Evolutionary conservation across 2,329 filamentous ascomycete species (phyloP).

Genomic region (Calonectria pteridis): DNA sequence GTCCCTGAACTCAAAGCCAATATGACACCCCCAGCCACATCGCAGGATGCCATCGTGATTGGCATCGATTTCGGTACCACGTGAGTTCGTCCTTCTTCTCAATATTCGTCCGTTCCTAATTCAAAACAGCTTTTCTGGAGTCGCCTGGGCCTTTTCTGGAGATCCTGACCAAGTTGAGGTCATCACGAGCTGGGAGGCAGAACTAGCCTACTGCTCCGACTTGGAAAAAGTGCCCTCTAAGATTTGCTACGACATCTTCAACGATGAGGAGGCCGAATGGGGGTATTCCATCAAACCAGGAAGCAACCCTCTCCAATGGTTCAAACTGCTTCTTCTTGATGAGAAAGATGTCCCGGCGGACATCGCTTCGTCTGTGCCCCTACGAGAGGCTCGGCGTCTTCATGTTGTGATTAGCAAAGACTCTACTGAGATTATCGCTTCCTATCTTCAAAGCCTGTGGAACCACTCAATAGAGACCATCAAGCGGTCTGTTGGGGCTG

Average conservation of each 20-base stretch:
- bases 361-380: constrained; percentile 37
- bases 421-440: constrained; percentile 45
- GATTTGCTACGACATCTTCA: constrained; percentile 32
- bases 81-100: constrained; percentile 37
- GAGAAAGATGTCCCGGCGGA: constrained; percentile 43
- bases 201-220: constrained; percentile 40
- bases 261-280: constrained; percentile 35
- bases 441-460: constrained; percentile 51
- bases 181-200: constrained; percentile 48
- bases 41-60: constrained; percentile 47
- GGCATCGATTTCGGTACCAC: constrained; percentile 63
- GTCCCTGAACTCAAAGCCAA: too few species aligned
- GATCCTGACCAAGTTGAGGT: constrained; percentile 45
- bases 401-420: constrained; percentile 30
- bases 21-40: background rate
- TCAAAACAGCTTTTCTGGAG: constrained; percentile 51
- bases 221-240: constrained; percentile 48
- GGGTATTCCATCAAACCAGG: constrained; percentile 46
- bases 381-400: constrained; percentile 24
- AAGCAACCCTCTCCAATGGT: constrained; percentile 51
- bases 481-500: constrained; percentile 34
- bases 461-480: constrained; percentile 44
- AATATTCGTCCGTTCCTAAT: background rate
- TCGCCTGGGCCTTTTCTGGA: constrained; percentile 53
- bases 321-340: constrained; percentile 56